These are phyloP conservation scores for Aspergillus panamensis DNA, from an alignment of 495 filamentous ascomycete species.

Conservation along the genomic window DNA sequence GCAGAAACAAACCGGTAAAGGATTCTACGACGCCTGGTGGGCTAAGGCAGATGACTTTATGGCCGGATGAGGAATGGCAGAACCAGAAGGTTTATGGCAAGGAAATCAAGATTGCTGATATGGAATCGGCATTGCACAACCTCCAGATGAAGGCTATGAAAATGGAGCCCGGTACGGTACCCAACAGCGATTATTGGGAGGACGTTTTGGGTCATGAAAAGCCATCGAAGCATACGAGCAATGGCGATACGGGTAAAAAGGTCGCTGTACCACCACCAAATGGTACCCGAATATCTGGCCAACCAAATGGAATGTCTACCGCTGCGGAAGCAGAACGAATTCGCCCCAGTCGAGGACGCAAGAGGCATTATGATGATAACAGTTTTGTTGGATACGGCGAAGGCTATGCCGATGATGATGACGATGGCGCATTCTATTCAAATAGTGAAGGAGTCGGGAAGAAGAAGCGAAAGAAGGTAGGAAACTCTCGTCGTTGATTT, in stretches of 20 bases:
- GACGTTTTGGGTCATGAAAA: conserved; percentile 59
- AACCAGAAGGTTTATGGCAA: conserved; percentile 61
- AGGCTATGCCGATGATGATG: conserved; percentile 58
- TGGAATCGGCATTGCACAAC: conserved; percentile 42
- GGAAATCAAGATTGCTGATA: conserved; percentile 46
- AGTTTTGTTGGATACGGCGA: conserved; percentile 69
- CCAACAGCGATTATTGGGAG: conserved; percentile 57
- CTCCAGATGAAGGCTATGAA: conserved; percentile 53
- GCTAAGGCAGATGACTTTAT: conserved; percentile 44
- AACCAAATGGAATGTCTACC: conserved; percentile 32
- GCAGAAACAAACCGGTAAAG: conserved; percentile 58
- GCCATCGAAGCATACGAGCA: conserved; percentile 33
- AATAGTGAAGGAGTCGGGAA: conserved; percentile 45
- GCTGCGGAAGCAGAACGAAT: conserved; percentile 40
- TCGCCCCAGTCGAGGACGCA: conserved; percentile 59
- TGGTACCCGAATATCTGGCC: conserved; percentile 27
- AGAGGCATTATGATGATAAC: conserved; percentile 64
- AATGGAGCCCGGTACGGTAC: conserved; percentile 53
- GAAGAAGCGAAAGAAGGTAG: conserved; percentile 54
- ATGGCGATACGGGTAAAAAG: conserved; percentile 37
- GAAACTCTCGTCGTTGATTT: neutral
- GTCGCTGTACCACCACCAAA: conserved; percentile 32
- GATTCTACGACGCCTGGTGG: conserved; percentile 41
- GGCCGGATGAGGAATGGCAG: conserved; percentile 66
- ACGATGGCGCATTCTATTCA: conserved; percentile 48